Evolutionary conservation across 2,329 filamentous ascomycete genomes (phyloP), one percentile per base, ranked within the genome.

Genomic region (Helotiales sp.): DNA sequence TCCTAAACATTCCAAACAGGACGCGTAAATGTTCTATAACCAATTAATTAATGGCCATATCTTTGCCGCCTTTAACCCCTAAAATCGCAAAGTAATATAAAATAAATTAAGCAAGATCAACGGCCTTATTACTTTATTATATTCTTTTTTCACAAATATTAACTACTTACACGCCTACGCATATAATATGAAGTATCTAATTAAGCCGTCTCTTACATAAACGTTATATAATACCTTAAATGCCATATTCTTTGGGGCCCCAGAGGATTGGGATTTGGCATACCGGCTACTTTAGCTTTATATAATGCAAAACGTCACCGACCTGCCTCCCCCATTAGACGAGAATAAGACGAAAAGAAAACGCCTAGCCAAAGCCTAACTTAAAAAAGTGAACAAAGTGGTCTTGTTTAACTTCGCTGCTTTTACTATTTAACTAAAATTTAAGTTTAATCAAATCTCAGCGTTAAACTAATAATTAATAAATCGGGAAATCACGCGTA

Each of bases 121-220:
- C 34, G 34, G 34, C 34, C 34, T 40, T 13, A 40, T 40, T 13
- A 40, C 76, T 10, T 80, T 75, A 37, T 40, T 40, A 8, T 13
- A 11, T 40, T 40, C 34, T 40, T 40, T 32, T 20, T 57, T 28
- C 30, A 13, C 34, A 13, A 13, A 57, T 11, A 13, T 13, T 13
- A 40, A 40, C 34, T 40, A 40, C 34, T 13, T 40, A 13, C 34
- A 40, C 11, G 6, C 34, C 11, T 13, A 13, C 34, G 34, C 34
- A 13, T 3, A 40, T 13, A 15, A 13, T 40, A 40, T 40, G 34
- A 57, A 22, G 28, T 8, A 32, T 34, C 22, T 57, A 7, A n/a
- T 57, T 37, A 17, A 37, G 54, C 54, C 54, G 54, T 37, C 30
- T 37, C 22, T 13, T 22, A 57, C 30, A 37, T n/a, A 22, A 57